Evolutionary conservation across 2,329 filamentous ascomycete genomes (phyloP).

Genomic region (Knoxdaviesia proteae): DNA sequence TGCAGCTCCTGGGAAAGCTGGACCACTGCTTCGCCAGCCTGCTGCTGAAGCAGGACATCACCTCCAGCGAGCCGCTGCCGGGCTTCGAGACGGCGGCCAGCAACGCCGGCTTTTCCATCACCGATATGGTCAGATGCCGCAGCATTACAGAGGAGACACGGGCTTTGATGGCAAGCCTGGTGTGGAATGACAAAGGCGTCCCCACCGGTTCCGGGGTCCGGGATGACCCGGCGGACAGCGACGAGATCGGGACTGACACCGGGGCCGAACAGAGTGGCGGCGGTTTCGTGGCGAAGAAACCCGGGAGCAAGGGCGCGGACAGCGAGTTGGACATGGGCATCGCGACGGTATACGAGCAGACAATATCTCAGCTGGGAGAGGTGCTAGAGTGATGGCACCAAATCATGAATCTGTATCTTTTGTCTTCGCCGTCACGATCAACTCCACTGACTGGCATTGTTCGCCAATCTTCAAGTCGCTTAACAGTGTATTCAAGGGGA

Average conservation of each 20-base stretch:
- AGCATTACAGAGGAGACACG: conserved; percentile 62
- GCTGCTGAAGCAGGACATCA: conserved; percentile 43
- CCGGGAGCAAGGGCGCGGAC: too few species aligned
- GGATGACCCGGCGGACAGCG: not conserved
- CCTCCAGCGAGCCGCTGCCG: conserved; percentile 42
- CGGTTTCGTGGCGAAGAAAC: too few species aligned
- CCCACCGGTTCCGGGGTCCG: not conserved
- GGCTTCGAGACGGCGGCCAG: conserved; percentile 39
- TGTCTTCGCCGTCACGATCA: too few species aligned
- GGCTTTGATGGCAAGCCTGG: conserved; percentile 19
- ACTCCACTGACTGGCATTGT: too few species aligned
- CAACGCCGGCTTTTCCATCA: conserved; percentile 44
- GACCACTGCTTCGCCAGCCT: conserved; percentile 70
- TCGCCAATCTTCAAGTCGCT: too few species aligned
- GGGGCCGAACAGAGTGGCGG: not conserved
- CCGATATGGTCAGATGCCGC: conserved; percentile 74
- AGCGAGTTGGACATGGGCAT: too few species aligned
- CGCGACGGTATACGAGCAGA: too few species aligned
- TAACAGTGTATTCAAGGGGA: too few species aligned
- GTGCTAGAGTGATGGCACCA: too few species aligned
- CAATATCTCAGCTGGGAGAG: too few species aligned
- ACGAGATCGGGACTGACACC: not conserved
- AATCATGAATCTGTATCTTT: too few species aligned
- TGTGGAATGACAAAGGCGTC: not conserved
- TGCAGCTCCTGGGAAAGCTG: conserved; percentile 53